Conservation (phyloP, 2,329 filamentous ascomycete species). For the Aspergillus eucalypticola region DNA sequence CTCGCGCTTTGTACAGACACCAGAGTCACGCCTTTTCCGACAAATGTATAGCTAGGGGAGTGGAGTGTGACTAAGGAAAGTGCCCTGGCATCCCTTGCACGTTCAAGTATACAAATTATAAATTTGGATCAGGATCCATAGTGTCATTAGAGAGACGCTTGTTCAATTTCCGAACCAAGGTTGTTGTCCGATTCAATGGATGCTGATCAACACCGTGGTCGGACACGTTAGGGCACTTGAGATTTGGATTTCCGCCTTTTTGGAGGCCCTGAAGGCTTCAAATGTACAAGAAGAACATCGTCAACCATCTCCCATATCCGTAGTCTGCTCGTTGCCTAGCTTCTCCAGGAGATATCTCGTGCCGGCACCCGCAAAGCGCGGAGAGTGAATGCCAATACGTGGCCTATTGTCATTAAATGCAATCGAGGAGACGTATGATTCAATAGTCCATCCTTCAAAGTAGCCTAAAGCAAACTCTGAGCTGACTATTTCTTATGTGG, state of each 20-base stretch:
- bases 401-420: constrained; percentile 34
- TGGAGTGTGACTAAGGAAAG: constrained; percentile 31
- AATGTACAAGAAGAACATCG: constrained; percentile 12
- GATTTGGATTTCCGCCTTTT: constrained; percentile 32
- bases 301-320: not conserved
- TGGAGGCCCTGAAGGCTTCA: constrained; percentile 42
- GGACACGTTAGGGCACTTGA: constrained; percentile 41
- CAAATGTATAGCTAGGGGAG: constrained; percentile 31
- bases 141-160: constrained; percentile 8
- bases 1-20: constrained; percentile 20
- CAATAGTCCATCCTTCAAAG: constrained; percentile 13
- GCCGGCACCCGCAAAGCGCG: constrained; percentile 21
- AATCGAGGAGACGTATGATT: constrained; percentile 15
- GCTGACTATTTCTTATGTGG: not conserved
- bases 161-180: constrained; percentile 7
- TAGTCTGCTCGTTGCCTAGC: not conserved
- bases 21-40: constrained; percentile 25
- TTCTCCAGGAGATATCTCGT: constrained; percentile 9
- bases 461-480: constrained; percentile 23
- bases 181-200: constrained; percentile 15
- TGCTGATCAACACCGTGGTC: constrained; percentile 34
- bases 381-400: constrained; percentile 35
- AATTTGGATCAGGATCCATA: not conserved
- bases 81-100: constrained; percentile 27
- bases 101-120: constrained; percentile 24